phyloP scores from a whole-genome alignment of 2,329 filamentous ascomycete genomes.

The Fusarium palustre region DNA sequence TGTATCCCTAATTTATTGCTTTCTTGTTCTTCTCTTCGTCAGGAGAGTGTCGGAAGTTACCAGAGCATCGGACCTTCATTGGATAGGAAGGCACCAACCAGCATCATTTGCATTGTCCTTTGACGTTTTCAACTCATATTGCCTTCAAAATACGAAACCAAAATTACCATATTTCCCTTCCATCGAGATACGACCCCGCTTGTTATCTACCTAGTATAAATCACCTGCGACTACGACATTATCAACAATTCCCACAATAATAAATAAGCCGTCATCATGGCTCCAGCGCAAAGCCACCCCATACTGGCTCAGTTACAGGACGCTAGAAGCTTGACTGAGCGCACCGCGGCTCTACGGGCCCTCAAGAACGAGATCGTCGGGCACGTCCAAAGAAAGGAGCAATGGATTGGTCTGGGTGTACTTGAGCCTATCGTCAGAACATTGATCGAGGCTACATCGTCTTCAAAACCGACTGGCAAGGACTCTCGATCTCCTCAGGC shows the following conservation, averaged over 20 bases:
- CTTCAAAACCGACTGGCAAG: constrained; percentile 55
- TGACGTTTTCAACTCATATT: constrained; percentile 14
- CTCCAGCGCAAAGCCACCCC: constrained; percentile 63
- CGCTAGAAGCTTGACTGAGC: constrained; percentile 64
- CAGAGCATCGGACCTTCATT: constrained; percentile 33
- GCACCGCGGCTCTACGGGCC: constrained; percentile 71
- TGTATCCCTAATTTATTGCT: constrained; percentile 11
- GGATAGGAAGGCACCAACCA: constrained; percentile 29
- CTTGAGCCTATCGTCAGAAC: constrained; percentile 68
- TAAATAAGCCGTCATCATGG: constrained; percentile 58
- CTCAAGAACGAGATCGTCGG: constrained; percentile 93
- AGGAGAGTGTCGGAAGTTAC: constrained; percentile 1
- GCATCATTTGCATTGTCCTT: constrained; percentile 28
- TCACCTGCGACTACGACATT: background rate
- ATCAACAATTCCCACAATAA: constrained; percentile 1
- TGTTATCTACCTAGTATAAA: background rate
- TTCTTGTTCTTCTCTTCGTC: constrained; percentile 17
- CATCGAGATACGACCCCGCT: constrained; percentile 8
- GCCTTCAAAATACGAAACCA: constrained; percentile 19
- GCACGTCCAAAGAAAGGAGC: constrained; percentile 86
- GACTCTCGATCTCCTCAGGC: constrained; percentile 52
- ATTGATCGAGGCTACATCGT: constrained; percentile 54
- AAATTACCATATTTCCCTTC: constrained; percentile 12
- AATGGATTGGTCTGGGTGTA: constrained; percentile 77
- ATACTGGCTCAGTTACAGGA: constrained; percentile 68